Evolutionary conservation across 2,329 filamentous ascomycete genomes (phyloP).

Genomic region (Stromatinia cepivora): DNA sequence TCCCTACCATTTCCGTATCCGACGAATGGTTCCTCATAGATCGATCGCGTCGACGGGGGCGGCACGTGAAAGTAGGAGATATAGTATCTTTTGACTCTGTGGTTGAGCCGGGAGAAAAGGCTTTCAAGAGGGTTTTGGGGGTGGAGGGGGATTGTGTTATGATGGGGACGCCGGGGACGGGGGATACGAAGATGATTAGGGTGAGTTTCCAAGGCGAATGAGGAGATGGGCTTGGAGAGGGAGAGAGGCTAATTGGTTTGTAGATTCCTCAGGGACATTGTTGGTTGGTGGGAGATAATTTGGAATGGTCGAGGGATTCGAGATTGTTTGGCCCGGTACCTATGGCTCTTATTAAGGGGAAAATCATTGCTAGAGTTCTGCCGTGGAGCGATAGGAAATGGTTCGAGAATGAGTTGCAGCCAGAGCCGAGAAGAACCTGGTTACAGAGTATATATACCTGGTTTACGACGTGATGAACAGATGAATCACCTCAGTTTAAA

Average conservation of each 20-base stretch:
- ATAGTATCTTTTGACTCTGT: slow-evolving; percentile 79
- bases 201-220: slow-evolving; percentile 30
- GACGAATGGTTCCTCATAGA: slow-evolving; percentile 71
- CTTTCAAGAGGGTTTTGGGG: slow-evolving; percentile 65
- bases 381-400: slow-evolving; percentile 54
- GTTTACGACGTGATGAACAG: too few relatives aligned
- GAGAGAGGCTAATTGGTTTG: slow-evolving; percentile 22
- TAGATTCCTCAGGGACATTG: slow-evolving; percentile 90
- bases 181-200: slow-evolving; percentile 58
- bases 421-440: slow-evolving; percentile 19
- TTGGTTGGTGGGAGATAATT: slow-evolving; percentile 86
- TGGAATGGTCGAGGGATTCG: slow-evolving; percentile 81
- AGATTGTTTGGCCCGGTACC: slow-evolving; percentile 84
- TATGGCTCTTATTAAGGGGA: slow-evolving; percentile 79
- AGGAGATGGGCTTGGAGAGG: neutral
- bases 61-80: slow-evolving; percentile 74
- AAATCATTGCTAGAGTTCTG: slow-evolving; percentile 65
- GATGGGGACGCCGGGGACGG: slow-evolving; percentile 57
- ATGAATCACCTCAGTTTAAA: too few relatives aligned
- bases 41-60: slow-evolving; percentile 67
- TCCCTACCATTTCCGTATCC: slow-evolving; percentile 72
- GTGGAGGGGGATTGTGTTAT: slow-evolving; percentile 65
- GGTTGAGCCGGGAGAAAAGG: slow-evolving; percentile 56
- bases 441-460: too few relatives aligned
- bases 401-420: slow-evolving; percentile 49